Evolutionary conservation across 108 stramenopile species (phyloP).

Genomic region (Pseudonitzschia multistriata): DNA sequence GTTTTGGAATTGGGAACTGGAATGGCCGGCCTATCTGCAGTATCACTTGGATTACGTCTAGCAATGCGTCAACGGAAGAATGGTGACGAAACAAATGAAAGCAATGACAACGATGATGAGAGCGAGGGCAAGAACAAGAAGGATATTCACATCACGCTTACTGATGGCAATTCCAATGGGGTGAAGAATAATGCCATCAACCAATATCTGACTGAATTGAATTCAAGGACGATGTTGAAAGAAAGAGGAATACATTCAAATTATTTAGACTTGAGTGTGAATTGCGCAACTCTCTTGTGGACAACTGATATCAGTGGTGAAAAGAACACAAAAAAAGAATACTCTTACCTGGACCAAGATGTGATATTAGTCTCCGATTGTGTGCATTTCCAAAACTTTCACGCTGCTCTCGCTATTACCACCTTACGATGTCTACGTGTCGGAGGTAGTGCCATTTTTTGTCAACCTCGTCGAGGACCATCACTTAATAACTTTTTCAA

Average conservation of each 20-base stretch:
- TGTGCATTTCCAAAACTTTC: slow-evolving; percentile 79
- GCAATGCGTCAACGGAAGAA: not conserved
- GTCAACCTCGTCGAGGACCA: slow-evolving; percentile 69
- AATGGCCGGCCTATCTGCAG: slow-evolving; percentile 76
- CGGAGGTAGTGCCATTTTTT: slow-evolving; percentile 59
- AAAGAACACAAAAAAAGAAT: not conserved
- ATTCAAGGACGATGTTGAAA: not conserved
- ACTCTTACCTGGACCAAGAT: not conserved
- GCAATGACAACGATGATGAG: not conserved
- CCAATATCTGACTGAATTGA: slow-evolving; percentile 29
- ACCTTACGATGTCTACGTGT: slow-evolving; percentile 52
- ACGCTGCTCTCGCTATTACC: slow-evolving; percentile 59
- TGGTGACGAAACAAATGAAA: not conserved
- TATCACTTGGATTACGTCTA: slow-evolving; percentile 31
- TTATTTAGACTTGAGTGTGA: slow-evolving; percentile 20
- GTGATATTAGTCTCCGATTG: slow-evolving; percentile 70
- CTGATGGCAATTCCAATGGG: slow-evolving; percentile 76
- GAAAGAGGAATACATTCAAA: slow-evolving; percentile 1
- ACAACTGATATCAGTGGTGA: slow-evolving; percentile 29
- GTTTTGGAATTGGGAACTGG: slow-evolving; percentile 75
- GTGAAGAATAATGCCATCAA: slow-evolving; percentile 65
- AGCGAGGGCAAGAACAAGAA: not conserved
- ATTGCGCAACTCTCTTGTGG: slow-evolving; percentile 52
- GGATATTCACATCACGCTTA: slow-evolving; percentile 43
- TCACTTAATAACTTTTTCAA: slow-evolving; percentile 56